A percentile compares a stretch with the other conserved stretches of the same genome.
Conservation (phyloP, 2,329 filamentous ascomycete genomes). For the Apiospora saccharicola region DNA sequence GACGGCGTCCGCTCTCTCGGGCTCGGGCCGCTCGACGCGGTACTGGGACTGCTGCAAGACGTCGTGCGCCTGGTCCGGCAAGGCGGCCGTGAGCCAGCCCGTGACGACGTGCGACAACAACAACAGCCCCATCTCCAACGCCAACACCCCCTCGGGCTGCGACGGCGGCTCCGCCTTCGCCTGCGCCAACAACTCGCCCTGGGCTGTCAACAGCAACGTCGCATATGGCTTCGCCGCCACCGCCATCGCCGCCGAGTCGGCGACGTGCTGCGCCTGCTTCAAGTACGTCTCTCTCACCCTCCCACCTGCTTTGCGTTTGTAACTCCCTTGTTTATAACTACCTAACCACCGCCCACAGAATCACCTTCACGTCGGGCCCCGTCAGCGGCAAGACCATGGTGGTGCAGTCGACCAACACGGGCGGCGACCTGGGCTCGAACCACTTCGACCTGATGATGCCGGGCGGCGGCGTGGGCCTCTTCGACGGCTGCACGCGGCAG, state of each 20-base stretch:
- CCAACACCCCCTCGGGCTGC: conserved; percentile 53
- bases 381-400: conserved; percentile 63
- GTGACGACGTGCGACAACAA: conserved; percentile 54
- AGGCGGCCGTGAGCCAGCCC: conserved; percentile 50
- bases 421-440: conserved; percentile 56
- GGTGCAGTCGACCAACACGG: conserved; percentile 65
- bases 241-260: conserved; percentile 52
- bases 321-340: no score
- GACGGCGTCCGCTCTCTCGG: conserved; percentile 31
- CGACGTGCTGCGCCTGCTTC: conserved; percentile 65
- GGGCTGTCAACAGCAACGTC: conserved; percentile 56
- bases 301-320: no score
- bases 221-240: conserved; percentile 65
- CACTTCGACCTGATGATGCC: conserved; percentile 60
- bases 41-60: conserved; percentile 66
- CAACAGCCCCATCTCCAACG: conserved; percentile 53
- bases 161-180: conserved; percentile 57
- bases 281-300: conserved; percentile 45
- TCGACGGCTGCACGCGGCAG: conserved; percentile 52
- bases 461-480: conserved; percentile 58
- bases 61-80: conserved; percentile 59
- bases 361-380: conserved; percentile 47
- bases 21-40: conserved; percentile 40
- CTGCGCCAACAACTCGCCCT: conserved; percentile 61
- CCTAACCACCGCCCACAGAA: conserved; percentile 29